phyloP scores from a whole-genome alignment of 257 asterid genomes.

The Nicotiana undulata region DNA sequence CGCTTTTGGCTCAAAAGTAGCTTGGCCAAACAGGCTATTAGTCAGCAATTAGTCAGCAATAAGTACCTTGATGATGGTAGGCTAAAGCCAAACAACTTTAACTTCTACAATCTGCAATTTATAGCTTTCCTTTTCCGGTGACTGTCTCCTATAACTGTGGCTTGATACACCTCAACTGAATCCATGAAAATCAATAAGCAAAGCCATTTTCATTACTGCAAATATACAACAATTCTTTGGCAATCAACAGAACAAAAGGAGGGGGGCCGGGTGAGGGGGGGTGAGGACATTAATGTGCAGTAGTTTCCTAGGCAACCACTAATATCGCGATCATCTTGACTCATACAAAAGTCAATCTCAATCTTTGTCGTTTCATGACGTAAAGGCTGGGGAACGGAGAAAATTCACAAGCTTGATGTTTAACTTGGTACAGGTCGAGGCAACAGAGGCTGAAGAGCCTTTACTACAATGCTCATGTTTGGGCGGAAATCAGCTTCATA shows the following conservation, averaged over 20 bases:
- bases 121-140: too few relatives aligned
- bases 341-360: neutral
- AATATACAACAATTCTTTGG: neutral
- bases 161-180: neutral
- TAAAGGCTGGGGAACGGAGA: neutral
- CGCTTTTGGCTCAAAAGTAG: too few relatives aligned
- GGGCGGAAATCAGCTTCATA: conserved; percentile 72
- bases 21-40: too few relatives aligned
- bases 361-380: neutral
- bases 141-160: neutral
- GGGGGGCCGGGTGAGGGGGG: neutral
- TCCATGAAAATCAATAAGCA: neutral
- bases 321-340: neutral
- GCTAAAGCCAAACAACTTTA: neutral
- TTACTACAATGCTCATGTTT: conserved; percentile 70
- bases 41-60: neutral
- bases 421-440: conserved; percentile 39
- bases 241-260: neutral
- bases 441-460: conserved; percentile 71
- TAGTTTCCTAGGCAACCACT: neutral
- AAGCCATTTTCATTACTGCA: neutral
- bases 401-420: conserved; percentile 27
- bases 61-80: neutral
- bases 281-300: neutral
- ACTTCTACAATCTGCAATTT: neutral